phyloP scores from a whole-genome alignment of 805 yeast species.

The Pichia deserticola region DNA sequence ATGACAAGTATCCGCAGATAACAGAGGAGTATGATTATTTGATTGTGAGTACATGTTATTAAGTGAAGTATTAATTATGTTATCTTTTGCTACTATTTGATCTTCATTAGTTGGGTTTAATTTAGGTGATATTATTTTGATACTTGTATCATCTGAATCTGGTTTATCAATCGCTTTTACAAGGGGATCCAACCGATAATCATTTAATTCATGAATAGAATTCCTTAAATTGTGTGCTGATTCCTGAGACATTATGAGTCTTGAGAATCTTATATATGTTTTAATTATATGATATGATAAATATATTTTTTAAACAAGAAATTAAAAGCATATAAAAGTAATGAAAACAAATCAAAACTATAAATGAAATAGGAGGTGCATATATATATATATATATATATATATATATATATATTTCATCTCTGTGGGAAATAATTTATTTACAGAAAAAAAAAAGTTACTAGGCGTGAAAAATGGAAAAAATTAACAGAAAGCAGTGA shows the following conservation, averaged over 20 bases:
- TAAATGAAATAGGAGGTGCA: too few relatives aligned
- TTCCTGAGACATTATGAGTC: background rate
- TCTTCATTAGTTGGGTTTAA: background rate
- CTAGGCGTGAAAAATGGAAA: background rate
- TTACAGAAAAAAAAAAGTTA: too few relatives aligned
- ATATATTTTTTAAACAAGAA: too few relatives aligned
- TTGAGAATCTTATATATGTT: background rate
- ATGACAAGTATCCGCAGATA: background rate
- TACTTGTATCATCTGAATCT: background rate
- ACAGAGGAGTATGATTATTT: slow-evolving; percentile 5
- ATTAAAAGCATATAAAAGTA: background rate
- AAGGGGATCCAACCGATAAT: background rate
- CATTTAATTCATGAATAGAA: background rate
- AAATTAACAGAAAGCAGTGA: background rate
- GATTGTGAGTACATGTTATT: background rate
- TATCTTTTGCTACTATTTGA: background rate
- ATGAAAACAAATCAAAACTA: background rate
- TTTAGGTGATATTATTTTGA: background rate
- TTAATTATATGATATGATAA: too few relatives aligned
- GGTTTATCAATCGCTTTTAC: background rate
- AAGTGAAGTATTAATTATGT: background rate
- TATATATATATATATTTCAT: too few relatives aligned
- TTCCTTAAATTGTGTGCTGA: background rate
- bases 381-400: too few relatives aligned
- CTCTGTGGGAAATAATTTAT: too few relatives aligned